Percentiles rank a stretch among this genome's conserved stretches.
These are phyloP conservation scores for Amphirosellinia nigrospora DNA, from an alignment of 495 filamentous ascomycete species.

Conservation along the genomic window DNA sequence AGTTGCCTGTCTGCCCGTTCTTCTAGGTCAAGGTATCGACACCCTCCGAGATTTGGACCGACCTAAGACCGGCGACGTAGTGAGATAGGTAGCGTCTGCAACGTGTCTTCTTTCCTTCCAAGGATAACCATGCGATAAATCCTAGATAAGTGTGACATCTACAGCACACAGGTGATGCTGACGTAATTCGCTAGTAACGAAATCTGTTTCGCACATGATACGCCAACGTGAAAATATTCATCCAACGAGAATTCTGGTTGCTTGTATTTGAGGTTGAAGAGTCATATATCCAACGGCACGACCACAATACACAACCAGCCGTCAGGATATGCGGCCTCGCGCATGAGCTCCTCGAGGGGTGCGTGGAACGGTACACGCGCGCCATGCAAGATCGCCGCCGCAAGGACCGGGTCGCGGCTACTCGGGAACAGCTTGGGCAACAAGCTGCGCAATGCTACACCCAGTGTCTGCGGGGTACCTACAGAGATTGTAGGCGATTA, in stretches of 20 bases:
- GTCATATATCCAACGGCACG: constrained; percentile 46
- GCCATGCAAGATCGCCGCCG: constrained; percentile 90
- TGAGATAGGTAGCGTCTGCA: background rate
- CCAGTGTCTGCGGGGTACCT: constrained; percentile 72
- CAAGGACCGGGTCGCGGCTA: constrained; percentile 82
- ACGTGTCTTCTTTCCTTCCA: background rate
- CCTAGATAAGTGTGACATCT: too few species aligned
- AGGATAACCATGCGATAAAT: background rate
- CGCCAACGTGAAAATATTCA: background rate
- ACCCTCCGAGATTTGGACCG: background rate
- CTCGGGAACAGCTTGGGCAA: constrained; percentile 88
- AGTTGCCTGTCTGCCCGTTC: constrained; percentile 1
- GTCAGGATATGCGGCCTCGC: constrained; percentile 83
- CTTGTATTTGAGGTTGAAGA: background rate
- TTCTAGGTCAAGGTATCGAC: background rate
- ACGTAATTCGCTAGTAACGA: background rate
- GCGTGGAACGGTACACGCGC: constrained; percentile 81
- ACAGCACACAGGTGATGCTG: background rate
- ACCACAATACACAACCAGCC: constrained; percentile 90
- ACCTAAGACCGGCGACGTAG: background rate
- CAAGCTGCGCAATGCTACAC: constrained; percentile 75
- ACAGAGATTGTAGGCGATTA: constrained; percentile 18
- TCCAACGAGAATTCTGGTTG: background rate
- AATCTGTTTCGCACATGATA: background rate
- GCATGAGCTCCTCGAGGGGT: constrained; percentile 83